Evolutionary conservation across 345 rosid genomes (phyloP).

Genomic region (Brassica nigra): DNA sequence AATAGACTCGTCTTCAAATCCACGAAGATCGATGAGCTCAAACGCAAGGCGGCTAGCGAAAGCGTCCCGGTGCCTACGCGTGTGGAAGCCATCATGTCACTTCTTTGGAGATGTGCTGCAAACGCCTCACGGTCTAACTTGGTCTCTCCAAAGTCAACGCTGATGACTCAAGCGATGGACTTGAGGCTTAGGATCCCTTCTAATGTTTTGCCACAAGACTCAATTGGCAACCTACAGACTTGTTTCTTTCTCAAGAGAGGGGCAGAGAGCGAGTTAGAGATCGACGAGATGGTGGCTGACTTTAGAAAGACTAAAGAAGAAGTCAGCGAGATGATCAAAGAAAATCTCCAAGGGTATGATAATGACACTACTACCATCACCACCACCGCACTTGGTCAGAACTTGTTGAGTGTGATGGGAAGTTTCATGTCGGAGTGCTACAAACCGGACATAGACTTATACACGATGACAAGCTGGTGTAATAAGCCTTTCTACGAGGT

Average conservation of each 20-base stretch:
- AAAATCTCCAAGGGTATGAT: not conserved
- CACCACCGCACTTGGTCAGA: slow-evolving; percentile 8
- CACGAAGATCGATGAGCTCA: slow-evolving; percentile 32
- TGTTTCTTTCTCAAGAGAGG: not conserved
- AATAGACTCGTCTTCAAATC: slow-evolving; percentile 33
- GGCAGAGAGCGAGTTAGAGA: slow-evolving; percentile 15
- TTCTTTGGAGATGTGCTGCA: slow-evolving; percentile 36
- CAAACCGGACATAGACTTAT: slow-evolving; percentile 23
- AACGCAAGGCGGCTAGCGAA: slow-evolving; percentile 24
- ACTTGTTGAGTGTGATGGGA: not conserved
- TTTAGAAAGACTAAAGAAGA: slow-evolving; percentile 34
- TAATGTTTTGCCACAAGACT: slow-evolving; percentile 11
- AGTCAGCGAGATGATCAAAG: not conserved
- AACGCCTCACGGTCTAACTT: slow-evolving; percentile 8
- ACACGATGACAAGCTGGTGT: slow-evolving; percentile 47
- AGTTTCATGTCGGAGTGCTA: not conserved
- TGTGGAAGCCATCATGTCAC: slow-evolving; percentile 39
- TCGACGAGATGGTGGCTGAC: slow-evolving; percentile 20
- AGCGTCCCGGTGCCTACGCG: slow-evolving; percentile 35
- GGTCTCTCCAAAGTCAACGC: not conserved
- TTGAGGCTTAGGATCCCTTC: slow-evolving; percentile 37
- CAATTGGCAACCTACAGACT: slow-evolving; percentile 34
- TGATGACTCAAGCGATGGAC: slow-evolving; percentile 39
- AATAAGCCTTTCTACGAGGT: slow-evolving; percentile 47
- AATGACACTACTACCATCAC: not conserved